Evolutionary conservation across 192 early-diverging fungal genomes (phyloP), one percentile per base, ranked within the genome.

Genomic region (Podila verticillata): DNA sequence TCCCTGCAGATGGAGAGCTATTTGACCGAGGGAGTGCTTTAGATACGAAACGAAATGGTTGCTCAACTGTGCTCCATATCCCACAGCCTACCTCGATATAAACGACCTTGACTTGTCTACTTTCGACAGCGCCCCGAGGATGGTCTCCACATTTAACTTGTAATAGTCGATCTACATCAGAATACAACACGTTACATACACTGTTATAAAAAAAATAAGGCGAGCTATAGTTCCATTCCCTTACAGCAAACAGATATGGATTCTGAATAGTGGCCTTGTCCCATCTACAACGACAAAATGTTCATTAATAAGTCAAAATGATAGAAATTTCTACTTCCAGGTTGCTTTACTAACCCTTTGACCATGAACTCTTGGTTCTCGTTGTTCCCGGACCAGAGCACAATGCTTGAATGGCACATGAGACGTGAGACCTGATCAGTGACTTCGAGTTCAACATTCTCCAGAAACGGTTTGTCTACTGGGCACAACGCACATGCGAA

Each of bases 361-460:
- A 73, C 82, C 65, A 72, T 68, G 34, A 73, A 72, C 68, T 90
- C 85, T 32, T 82, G 83, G 31, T 89, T 84, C 65, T 90, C 89
- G 73, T 90, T 90, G 75, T 90, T 90, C 13, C 89, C 89, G 2
- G 84, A 81, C 82, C 83, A 90, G 15, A 89, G 77, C 15, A 81
- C 72, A 58, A 90, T 75, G 20, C 70, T 83, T 12, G 89, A 86
- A 58, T 87, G 88, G n/a, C 49, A 54, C 57, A 74, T 65, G 12
- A 90, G 59, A 26, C 89, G 73, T 5, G 61, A 64, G 29, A 89
- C 84, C 29, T 84, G 73, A 26, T 81, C 51, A 4, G 65, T 56
- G 4, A 81, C 83, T 48, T 90, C 89, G 0, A 58, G 19, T 29
- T 78, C 68, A 48, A 90, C 87, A 64, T 75, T 74, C 5, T 70